Conservation (phyloP, 2,329 filamentous ascomycete genomes). For the Ilyonectria sp. region DNA sequence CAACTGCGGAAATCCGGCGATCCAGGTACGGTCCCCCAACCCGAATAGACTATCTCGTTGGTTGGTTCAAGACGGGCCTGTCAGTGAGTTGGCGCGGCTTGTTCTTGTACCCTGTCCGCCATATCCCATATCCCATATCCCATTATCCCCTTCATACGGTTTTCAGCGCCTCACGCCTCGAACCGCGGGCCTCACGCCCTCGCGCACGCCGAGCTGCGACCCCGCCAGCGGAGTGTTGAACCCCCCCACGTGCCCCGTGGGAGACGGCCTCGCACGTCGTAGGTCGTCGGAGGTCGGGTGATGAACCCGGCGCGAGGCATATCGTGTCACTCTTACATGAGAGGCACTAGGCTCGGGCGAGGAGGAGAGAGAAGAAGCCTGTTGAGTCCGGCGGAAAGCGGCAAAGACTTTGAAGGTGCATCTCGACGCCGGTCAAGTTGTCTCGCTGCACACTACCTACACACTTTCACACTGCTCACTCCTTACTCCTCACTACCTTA, state of each 20-base stretch:
- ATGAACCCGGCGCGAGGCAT: conserved; percentile 37
- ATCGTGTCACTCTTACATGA: conserved; percentile 46
- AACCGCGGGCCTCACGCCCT: conserved; percentile 26
- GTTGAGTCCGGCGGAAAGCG: conserved; percentile 1
- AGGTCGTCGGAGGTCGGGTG: conserved; percentile 40
- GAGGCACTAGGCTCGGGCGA: conserved; percentile 16
- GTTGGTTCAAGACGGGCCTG: conserved; percentile 27
- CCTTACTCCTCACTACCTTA: too few relatives aligned
- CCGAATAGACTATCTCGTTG: conserved; percentile 24
- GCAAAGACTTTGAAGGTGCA: conserved; percentile 6
- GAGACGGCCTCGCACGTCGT: conserved; percentile 40
- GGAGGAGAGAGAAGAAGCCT: conserved; percentile 26
- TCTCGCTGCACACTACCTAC: background rate
- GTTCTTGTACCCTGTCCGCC: conserved; percentile 33
- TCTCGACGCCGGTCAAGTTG: background rate
- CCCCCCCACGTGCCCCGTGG: conserved; percentile 45
- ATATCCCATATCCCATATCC: conserved; percentile 13
- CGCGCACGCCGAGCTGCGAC: conserved; percentile 26
- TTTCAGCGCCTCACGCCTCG: conserved; percentile 15
- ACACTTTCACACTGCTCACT: background rate
- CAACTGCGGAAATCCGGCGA: conserved; percentile 14
- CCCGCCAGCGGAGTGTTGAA: conserved; percentile 30
- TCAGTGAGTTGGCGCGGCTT: conserved; percentile 39
- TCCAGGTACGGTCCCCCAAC: background rate
- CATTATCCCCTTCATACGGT: conserved; percentile 26